Base-by-base conservation (phyloP, 768 basidiomycete genomes). In the Suillus americanus region DNA sequence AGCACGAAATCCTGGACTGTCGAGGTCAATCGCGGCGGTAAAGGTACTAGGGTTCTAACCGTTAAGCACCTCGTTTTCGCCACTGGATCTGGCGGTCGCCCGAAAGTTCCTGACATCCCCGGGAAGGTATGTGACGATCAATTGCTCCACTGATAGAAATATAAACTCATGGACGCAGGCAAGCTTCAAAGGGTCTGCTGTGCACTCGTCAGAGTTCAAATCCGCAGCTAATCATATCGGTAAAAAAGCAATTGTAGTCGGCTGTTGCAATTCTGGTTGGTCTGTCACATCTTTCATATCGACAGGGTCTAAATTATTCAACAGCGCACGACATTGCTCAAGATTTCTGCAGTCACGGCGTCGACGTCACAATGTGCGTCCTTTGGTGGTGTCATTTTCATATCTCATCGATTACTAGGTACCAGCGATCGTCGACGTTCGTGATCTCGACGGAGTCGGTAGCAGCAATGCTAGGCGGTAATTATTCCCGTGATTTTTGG, bases 171-270 rank as follows among this genome's bases (percentile, higher is more conserved):
- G 30, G 4, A 30, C 38, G 20, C 33, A 84, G 82, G 82, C 81
- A 30, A 69, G 69, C 12, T 91, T 86, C 77, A 83, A 83, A 67
- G 89, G 89, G 5, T 71, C 79, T 50, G 66, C 80, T 1, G 50
- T 83, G 1, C 90, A 91, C 71, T 86, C 89, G 0, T 77, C 78
- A 1, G 65, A 80, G 23, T 85, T 85, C 72, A 82, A 79, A 25
- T 76, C 77, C 6, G 85, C 85, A 0, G 66, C 74, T 2, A 83
- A 82, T 38, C 82, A 84, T 67, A 64, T 75, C 7, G 88, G 88
- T 8, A 89, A 90, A 78, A 89, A 85, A 68, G 88, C 84, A 6
- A 78, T 90, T 1, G 79, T 91, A n/a, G 78, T 91, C 3, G 89
- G 90, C 16, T 83, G 89, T n/a, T 85, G 86, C 50, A 88, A 84